Percentiles rank a stretch among this genome's conserved stretches.
These are phyloP conservation scores for Claviceps fusiformis DNA, from an alignment of 2,329 filamentous ascomycete genomes.

Conservation along the genomic window DNA sequence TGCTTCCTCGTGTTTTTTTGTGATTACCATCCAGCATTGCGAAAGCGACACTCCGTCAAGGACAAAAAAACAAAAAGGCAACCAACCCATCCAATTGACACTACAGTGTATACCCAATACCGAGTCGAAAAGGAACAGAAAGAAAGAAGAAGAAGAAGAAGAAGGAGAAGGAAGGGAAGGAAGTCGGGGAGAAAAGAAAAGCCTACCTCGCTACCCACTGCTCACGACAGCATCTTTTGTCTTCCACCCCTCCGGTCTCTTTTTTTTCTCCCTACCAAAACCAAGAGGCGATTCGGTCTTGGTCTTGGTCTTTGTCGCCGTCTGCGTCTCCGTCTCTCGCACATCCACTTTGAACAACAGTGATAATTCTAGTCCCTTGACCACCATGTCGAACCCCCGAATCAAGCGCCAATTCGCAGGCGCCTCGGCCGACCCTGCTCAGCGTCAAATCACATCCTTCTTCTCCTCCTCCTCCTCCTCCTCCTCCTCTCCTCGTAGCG, in stretches of 20 bases:
- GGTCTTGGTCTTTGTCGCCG: no score
- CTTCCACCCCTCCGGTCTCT: neutral
- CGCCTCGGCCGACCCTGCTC: constrained; percentile 41
- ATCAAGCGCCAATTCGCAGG: constrained; percentile 50
- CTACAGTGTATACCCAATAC: neutral
- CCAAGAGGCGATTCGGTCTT: neutral
- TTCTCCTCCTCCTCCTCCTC: constrained; percentile 26
- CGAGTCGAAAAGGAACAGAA: no score
- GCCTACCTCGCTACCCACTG: no score
- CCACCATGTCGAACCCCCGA: constrained; percentile 37
- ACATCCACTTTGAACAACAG: neutral
- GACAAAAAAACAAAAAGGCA: neutral
- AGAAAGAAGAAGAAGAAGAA: no score
- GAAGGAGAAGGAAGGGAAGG: no score
- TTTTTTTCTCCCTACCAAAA: neutral
- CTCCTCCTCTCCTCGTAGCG: constrained; percentile 6
- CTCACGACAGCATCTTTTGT: neutral
- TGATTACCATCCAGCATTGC: neutral
- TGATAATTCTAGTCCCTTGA: no score
- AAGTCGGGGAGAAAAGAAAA: no score
- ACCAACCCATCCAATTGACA: neutral
- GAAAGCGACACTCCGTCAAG: neutral
- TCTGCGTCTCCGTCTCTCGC: neutral
- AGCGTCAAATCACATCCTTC: constrained; percentile 52
- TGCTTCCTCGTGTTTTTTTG: neutral